Conservation (phyloP, 1,284 basidiomycete genomes). For the Abortiporus biennis region DNA sequence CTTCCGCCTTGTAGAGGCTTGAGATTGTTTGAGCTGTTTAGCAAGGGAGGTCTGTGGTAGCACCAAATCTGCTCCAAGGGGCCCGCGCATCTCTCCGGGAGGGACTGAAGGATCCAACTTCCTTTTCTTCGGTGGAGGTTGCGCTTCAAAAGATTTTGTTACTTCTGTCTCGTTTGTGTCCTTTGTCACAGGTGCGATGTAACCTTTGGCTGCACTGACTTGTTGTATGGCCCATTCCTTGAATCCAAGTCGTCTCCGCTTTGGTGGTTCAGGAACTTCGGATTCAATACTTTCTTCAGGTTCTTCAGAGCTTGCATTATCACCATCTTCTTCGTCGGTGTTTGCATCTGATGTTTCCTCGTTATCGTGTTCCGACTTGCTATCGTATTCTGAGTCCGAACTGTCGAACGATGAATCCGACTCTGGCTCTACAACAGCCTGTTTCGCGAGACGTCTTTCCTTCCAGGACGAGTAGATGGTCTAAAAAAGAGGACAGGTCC, state of each 20-base stretch:
- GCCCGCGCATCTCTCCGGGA: conserved; percentile 49
- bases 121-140: conserved; percentile 35
- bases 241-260: conserved; percentile 53
- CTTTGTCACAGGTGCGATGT: conserved; percentile 28
- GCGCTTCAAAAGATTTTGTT: conserved; percentile 13
- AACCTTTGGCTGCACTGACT: conserved; percentile 52
- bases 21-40: conserved; percentile 37
- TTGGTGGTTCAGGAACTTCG: conserved; percentile 17
- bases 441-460: conserved; percentile 13
- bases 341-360: conserved; percentile 12
- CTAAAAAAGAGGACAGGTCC: too few species aligned
- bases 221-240: conserved; percentile 85
- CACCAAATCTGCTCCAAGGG: conserved; percentile 59
- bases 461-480: conserved; percentile 26
- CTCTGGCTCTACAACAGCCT: conserved; percentile 16
- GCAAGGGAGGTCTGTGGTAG: conserved; percentile 61
- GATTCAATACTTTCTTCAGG: conserved; percentile 15
- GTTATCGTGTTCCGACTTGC: conserved; percentile 18
- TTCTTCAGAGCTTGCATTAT: conserved; percentile 23
- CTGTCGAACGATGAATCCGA: conserved; percentile 71
- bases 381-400: conserved; percentile 64
- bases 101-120: conserved; percentile 26
- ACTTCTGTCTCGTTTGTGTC: conserved; percentile 5
- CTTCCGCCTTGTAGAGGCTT: conserved; percentile 25
- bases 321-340: conserved; percentile 16